A percentile compares a stretch with the other conserved stretches of the same genome.
phyloP scores from a whole-genome alignment of 164 flowering plant genomes.

The Hamamelis virginiana region DNA sequence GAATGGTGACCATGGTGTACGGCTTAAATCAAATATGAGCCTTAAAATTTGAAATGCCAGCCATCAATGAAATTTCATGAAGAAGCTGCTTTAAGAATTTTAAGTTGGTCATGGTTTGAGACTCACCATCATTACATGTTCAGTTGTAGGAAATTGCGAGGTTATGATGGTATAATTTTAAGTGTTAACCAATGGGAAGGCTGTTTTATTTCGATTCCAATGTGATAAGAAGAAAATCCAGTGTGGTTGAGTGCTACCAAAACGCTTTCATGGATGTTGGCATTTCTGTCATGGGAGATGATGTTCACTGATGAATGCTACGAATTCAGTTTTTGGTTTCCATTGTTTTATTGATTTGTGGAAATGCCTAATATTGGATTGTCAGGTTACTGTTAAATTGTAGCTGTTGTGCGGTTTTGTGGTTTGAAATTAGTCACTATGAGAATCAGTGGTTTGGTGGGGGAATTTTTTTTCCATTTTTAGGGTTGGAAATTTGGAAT shows the following conservation, averaged over 20 bases:
- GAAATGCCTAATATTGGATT: not conserved
- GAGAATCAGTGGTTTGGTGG: conserved; percentile 1
- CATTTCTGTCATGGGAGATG: not conserved
- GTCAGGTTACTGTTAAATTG: not conserved
- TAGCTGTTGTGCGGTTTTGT: not conserved
- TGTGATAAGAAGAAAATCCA: not conserved
- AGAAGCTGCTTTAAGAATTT: conserved; percentile 4
- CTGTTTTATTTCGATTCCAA: not conserved
- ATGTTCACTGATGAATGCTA: not conserved
- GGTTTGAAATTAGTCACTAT: not conserved
- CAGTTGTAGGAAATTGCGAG: not conserved
- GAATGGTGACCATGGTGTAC: not conserved
- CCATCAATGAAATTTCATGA: not conserved
- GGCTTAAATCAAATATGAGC: not conserved
- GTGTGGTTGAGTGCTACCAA: not conserved
- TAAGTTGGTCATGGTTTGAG: not conserved
- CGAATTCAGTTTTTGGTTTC: not conserved
- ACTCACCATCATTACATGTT: not conserved
- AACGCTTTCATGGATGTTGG: not conserved
- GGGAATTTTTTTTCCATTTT: not conserved
- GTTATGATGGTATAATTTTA: not conserved
- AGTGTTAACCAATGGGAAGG: not conserved
- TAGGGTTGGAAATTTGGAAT: not conserved
- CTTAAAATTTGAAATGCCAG: not conserved
- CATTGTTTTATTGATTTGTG: not conserved